Percentiles rank a stretch among this genome's conserved stretches.
Evolutionary conservation across 495 filamentous ascomycete genomes (phyloP).

Genomic region (Bacidia gigantensis): DNA sequence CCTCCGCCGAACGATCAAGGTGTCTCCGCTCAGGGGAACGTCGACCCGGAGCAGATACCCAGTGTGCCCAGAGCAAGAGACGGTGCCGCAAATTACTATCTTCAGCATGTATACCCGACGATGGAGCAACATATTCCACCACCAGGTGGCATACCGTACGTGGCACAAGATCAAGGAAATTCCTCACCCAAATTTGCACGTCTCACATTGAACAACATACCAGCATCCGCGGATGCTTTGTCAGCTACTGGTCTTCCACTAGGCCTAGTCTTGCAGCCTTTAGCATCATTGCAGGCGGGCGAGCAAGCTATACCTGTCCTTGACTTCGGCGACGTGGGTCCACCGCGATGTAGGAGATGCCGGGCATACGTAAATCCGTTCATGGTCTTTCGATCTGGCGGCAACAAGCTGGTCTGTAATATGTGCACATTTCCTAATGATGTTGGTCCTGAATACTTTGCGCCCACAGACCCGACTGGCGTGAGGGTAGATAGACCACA

Average conservation of each 20-base stretch:
- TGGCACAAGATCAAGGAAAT: constrained; percentile 90
- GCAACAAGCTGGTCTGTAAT: constrained; percentile 95
- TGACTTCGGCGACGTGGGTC: constrained; percentile 86
- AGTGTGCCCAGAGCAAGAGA: constrained; percentile 83
- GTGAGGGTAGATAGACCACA: constrained; percentile 78
- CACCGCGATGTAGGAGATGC: constrained; percentile 86
- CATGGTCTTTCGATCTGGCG: constrained; percentile 89
- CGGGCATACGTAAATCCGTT: constrained; percentile 97
- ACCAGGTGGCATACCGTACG: constrained; percentile 77
- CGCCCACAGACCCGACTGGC: constrained; percentile 76
- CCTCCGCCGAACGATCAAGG: constrained; percentile 23
- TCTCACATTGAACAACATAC: constrained; percentile 83
- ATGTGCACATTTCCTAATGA: constrained; percentile 98
- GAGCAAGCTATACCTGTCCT: constrained; percentile 82
- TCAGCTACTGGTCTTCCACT: constrained; percentile 67
- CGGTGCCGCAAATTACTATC: constrained; percentile 64
- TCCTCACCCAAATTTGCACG: constrained; percentile 89
- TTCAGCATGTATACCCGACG: constrained; percentile 78
- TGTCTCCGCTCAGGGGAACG: constrained; percentile 52
- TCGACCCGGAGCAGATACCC: constrained; percentile 88
- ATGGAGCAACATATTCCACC: constrained; percentile 86
- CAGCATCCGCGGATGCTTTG: constrained; percentile 67
- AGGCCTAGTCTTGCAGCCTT: constrained; percentile 77
- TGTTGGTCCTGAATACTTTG: constrained; percentile 82
- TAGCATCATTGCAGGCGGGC: constrained; percentile 71